Base-by-base conservation (phyloP, 495 filamentous ascomycete genomes). In the Thermothielavioides terrestris region DNA sequence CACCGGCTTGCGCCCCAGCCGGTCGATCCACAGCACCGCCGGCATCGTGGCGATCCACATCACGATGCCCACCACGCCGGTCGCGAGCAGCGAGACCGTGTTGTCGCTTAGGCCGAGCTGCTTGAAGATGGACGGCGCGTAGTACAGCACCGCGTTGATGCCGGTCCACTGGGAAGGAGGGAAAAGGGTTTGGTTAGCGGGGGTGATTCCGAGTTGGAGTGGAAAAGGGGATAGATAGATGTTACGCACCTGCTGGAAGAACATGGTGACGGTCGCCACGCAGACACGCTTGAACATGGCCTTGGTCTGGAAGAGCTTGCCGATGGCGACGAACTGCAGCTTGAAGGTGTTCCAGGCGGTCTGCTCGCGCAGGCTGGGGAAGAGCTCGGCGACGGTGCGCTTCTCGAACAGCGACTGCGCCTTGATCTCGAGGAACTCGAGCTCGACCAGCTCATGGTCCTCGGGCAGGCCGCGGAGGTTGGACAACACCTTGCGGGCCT, bases 371-470 rank as follows among this genome's bases (percentile, higher is more conserved):
- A 88, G 59, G 12, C 81, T 62, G 4, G 86, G 86, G 67, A 85
- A 94, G 28, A 85, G 70, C 55, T 85, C 81, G 2, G 77, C 76
- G 1, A 83, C 73, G 23, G 79, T 84, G 14, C 84, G 78, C 67
- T 89, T 87, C 67, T 92, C 88, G 46, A 90, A 86, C 45, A 82
- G 74, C 4, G 82, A 82, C 49, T 88, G 85, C 0, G 86, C 84
- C 62, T 84, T 83, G 65, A 94, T 89, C 60, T 92, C 88, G 25
- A 87, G 73, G 62, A 83, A 89, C 56, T 91, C 88, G 22, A 86
- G 75, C 58, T 84, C 74, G 38, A 92, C 77, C 0, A 81, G 69
- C 45, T 85, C 80, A 55, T 83, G 76, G 52, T 85, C 77, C 15
- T 66, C 49, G 2, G 73, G 49, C 2, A 84, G 71, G 10, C 73